A percentile compares a stretch with the other conserved stretches of the same genome.
phyloP scores from a whole-genome alignment of 2,329 filamentous ascomycete species.

The Verticillium nubilum region DNA sequence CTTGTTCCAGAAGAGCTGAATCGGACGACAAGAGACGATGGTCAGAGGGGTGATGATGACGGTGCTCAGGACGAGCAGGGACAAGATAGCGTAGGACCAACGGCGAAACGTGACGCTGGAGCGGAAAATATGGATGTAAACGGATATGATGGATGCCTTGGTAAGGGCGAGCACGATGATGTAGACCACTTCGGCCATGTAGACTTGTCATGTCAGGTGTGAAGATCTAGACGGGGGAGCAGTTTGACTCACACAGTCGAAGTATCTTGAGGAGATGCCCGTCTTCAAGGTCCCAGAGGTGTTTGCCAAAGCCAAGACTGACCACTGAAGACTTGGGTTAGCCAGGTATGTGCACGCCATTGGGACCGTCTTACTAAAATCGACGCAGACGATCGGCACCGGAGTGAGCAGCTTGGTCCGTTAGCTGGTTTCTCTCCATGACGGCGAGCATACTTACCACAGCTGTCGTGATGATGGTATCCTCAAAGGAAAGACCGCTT shows the following conservation, averaged over 20 bases:
- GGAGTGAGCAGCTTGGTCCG: conserved; percentile 1
- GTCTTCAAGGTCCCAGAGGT: conserved; percentile 9
- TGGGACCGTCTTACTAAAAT: neutral
- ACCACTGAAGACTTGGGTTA: conserved; percentile 3
- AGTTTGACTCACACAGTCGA: conserved; percentile 2
- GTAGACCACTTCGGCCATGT: conserved; percentile 20
- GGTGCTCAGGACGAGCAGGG: conserved; percentile 17
- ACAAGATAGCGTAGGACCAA: conserved; percentile 19
- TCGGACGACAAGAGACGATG: conserved; percentile 21
- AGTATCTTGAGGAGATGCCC: conserved; percentile 4
- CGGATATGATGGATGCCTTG: conserved; percentile 23
- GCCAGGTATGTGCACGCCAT: neutral
- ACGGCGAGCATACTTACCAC: neutral
- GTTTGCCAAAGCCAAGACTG: conserved; percentile 7
- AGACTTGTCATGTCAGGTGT: conserved; percentile 9
- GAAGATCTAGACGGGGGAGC: neutral
- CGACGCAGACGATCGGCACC: conserved; percentile 5
- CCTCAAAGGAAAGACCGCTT: neutral
- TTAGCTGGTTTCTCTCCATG: neutral
- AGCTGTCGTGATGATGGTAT: neutral
- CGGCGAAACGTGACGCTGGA: conserved; percentile 15
- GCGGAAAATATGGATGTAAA: conserved; percentile 25
- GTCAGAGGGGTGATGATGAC: conserved; percentile 23
- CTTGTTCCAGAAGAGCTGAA: conserved; percentile 23
- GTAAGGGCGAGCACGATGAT: conserved; percentile 20